Conservation (phyloP, 257 asterid genomes). For the Solanum bulbocastanum region DNA sequence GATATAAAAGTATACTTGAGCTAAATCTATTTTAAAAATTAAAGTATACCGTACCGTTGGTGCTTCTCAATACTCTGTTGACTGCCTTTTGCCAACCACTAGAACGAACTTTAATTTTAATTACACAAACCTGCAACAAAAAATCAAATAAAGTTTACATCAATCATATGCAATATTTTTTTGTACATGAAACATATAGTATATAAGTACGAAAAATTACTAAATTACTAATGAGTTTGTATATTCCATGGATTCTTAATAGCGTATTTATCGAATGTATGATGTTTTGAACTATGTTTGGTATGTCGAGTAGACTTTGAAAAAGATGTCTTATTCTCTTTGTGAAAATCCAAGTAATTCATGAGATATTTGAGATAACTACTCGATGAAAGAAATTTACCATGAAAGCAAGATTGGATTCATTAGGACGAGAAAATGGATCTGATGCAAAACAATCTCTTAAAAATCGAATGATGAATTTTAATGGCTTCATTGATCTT, state of each 20-base stretch:
- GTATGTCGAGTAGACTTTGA: too few species aligned
- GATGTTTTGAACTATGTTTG: not conserved
- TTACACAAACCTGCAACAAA: not conserved
- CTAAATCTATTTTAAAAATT: not conserved
- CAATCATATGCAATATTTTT: not conserved
- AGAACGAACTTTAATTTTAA: not conserved
- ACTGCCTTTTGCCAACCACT: slow-evolving; percentile 2
- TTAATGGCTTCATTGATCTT: not conserved
- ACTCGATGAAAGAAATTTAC: not conserved
- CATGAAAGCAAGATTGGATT: slow-evolving; percentile 1
- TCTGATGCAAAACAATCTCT: not conserved
- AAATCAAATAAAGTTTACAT: not conserved
- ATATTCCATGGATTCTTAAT: too few species aligned
- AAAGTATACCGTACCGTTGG: not conserved
- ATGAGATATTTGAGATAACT: not conserved
- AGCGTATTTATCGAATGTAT: too few species aligned
- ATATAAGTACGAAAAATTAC: not conserved
- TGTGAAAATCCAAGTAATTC: too few species aligned
- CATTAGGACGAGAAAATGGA: not conserved
- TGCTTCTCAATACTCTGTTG: not conserved
- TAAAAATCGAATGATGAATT: not conserved
- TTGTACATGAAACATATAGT: not conserved
- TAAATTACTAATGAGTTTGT: too few species aligned
- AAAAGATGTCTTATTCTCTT: not conserved
- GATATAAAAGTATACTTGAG: not conserved